Evolutionary conservation across 78 protist genomes (phyloP).

Genomic region (slime mould (Dictyostelium discoideum)): dicty_2.7 NC_007088.5:5593001-5593500

Average conservation of each 20-base stretch:
- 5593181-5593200: constrained; percentile 78
- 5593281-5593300: constrained; percentile 69
- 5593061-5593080: neutral
- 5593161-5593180: constrained; percentile 77
- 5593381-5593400: constrained; percentile 74
- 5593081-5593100: neutral
- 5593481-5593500: constrained; percentile 49
- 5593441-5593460: constrained; percentile 52
- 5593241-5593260: neutral
- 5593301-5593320: neutral
- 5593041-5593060: constrained; percentile 30
- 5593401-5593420: constrained; percentile 60
- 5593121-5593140: constrained; percentile 46
- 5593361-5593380: constrained; percentile 49
- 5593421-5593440: neutral
- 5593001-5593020: constrained; percentile 12
- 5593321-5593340: constrained; percentile 51
- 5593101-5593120: neutral
- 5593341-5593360: constrained; percentile 40
- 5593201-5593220: neutral
- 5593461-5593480: constrained; percentile 50
- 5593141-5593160: constrained; percentile 51
- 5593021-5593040: constrained; percentile 77
- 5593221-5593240: neutral
- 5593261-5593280: constrained; percentile 51